Evolutionary conservation across 257 asterid genomes (phyloP).

Genomic region (Anisodus acutangulus): DNA sequence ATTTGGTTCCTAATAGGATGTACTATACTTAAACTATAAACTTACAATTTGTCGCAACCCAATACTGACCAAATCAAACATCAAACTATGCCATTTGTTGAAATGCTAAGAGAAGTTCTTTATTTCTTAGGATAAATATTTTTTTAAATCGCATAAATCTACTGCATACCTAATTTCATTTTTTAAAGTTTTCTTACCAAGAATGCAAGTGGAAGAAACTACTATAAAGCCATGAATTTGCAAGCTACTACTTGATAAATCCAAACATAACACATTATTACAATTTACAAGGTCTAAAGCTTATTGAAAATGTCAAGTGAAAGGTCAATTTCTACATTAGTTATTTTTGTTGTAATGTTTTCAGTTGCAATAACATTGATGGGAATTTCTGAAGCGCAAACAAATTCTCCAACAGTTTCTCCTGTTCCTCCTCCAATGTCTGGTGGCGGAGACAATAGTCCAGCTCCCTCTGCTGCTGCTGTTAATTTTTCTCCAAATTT

Average conservation of each 20-base stretch:
- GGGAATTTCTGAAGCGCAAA: neutral
- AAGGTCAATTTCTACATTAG: neutral
- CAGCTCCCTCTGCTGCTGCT: neutral
- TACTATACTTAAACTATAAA: no score
- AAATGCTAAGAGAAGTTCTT: neutral
- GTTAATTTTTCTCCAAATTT: neutral
- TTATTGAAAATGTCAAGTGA: neutral
- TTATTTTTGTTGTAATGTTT: neutral
- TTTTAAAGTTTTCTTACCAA: neutral
- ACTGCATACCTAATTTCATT: neutral
- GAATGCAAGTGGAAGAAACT: neutral
- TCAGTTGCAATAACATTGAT: neutral
- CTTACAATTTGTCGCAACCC: no score
- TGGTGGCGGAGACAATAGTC: neutral
- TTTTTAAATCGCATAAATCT: neutral
- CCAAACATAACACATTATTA: neutral
- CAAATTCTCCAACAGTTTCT: neutral
- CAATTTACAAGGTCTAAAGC: neutral
- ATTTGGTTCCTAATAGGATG: no score
- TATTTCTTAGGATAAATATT: neutral
- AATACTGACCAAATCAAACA: constrained; percentile 3
- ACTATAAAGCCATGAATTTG: neutral
- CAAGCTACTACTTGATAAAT: neutral
- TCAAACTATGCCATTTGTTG: neutral
- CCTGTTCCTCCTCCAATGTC: neutral